A percentile compares a stretch with the other conserved stretches of the same genome.
Conservation (phyloP, 2,329 filamentous ascomycete genomes). For the Arthrobotrys sinensis region DNA sequence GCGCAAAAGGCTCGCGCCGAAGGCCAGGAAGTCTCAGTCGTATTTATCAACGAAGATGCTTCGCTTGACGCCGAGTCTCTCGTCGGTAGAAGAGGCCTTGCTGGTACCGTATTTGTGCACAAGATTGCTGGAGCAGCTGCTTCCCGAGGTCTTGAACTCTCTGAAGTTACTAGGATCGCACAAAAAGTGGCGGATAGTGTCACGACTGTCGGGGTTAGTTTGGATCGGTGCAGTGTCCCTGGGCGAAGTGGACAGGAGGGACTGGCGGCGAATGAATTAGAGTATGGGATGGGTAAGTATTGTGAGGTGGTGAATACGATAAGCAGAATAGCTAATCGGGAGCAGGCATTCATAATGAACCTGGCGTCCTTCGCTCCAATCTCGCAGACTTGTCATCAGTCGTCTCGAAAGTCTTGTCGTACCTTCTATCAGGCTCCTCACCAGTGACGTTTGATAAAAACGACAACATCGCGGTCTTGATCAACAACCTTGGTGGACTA, state of each 20-base stretch:
- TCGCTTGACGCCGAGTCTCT: slow-evolving; percentile 83
- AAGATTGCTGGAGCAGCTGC: slow-evolving; percentile 58
- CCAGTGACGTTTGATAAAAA: slow-evolving; percentile 70
- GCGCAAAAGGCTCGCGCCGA: slow-evolving; percentile 93
- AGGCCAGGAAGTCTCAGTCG: slow-evolving; percentile 83
- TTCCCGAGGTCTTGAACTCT: slow-evolving; percentile 25
- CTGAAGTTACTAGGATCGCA: slow-evolving; percentile 32
- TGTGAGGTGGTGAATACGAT: background rate
- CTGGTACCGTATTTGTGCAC: slow-evolving; percentile 82
- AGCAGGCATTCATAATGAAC: slow-evolving; percentile 78
- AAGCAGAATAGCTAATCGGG: background rate
- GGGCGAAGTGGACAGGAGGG: slow-evolving; percentile 67
- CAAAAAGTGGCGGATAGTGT: slow-evolving; percentile 71
- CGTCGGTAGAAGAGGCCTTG: slow-evolving; percentile 89
- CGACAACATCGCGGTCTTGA: slow-evolving; percentile 77
- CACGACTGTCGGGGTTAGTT: slow-evolving; percentile 72
- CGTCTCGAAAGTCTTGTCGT: slow-evolving; percentile 73
- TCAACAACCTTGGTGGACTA: slow-evolving; percentile 84
- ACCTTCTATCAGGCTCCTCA: slow-evolving; percentile 72
- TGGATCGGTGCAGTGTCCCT: slow-evolving; percentile 73
- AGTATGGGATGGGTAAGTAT: slow-evolving; percentile 76
- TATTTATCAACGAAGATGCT: slow-evolving; percentile 92
- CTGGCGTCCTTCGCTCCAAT: slow-evolving; percentile 71
- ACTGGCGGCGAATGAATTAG: slow-evolving; percentile 67
- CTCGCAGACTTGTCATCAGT: slow-evolving; percentile 67